Evolutionary conservation across 169 alveolate genomes (phyloP), one percentile per base, ranked within the genome.

Genomic region (Fabrea salina): DNA sequence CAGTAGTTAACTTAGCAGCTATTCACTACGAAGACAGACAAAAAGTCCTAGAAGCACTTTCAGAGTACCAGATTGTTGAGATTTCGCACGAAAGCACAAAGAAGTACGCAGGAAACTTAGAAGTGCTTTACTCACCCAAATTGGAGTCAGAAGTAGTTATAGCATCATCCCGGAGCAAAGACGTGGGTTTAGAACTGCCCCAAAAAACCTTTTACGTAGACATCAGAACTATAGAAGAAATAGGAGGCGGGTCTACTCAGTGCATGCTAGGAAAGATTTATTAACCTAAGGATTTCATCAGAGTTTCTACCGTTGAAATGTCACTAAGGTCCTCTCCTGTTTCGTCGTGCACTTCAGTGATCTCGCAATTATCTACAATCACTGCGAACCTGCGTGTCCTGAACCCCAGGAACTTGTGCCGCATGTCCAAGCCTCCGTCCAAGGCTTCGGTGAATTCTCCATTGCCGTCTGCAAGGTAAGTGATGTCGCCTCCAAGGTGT

Each of bases 391-490:
- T 82, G 35, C 57, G 44, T 5, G 79, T 53, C 47, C 87, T 75
- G 16, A 25, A 11, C 33, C 87, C 84, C 11, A 82, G 59, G 27
- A 13, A 43, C 22, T 57, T 59, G 0, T 35, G 66, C 7, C 57
- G n/a, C 37, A 82, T 35, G 53, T 82, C 87, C 7, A 75, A 41
- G 0, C 59, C 87, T 3, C 54, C 43, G 5, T 76, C 84, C 0
- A 82, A 3, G 2, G 80, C 84, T 22, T 70, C 44, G 1, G 85
- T 67, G 0, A 82, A 49, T 19, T 35, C 56, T 4, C 80, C 82
- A 41, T 59, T 76, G 11, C 88, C 88, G 77, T 82, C 88, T 40
- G 78, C 75, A 54, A 82, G 43, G 11, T 41, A 67, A 6, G 53
- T 13, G 5, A 82, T n/a, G 11, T 27, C 41, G 7, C 53, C 71